Evolutionary conservation across 441 rosid species (phyloP), one percentile per base, ranked within the genome.

Genomic region (Syzygium syzygioides): DNA sequence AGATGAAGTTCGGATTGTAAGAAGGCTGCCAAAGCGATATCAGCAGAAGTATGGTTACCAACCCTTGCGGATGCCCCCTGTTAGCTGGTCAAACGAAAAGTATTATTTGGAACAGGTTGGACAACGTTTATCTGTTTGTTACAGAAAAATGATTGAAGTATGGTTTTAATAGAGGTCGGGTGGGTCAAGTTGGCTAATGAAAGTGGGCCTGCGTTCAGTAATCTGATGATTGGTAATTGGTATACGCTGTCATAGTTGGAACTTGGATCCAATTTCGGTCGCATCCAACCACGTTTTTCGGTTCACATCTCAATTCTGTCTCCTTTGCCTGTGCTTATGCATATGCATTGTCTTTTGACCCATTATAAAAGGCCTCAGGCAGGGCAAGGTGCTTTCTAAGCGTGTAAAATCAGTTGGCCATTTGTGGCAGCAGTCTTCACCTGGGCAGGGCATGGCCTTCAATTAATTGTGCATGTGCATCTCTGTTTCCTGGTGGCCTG

Each of bases 1-100:
- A 93, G 99, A 96, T 91, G 99, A 97, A 94, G 95, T 98, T 92
- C 94, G 96, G 89, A 96, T 97, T 32, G 90, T 97, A 50, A 95
- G 93, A 93, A 95, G 98, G 94, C 91, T 98, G 87, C 99, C 99
- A 20, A 98, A 95, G 94, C 95, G 94, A 88, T 94, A 90, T 92
- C 92, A 86, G 86, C 91, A 90, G 90, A 98, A 96, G 92, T 87
- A 95, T 86, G 95, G 97, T 64, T 94, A 93, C 92, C 90, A 93
- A 90, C 92, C 95, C 89, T 90, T 96, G 52, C 91, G 90, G 92
- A 96, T 97, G 99, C 95, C 98, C 57, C 99, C 99, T 59, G 95
- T 98, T 87, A 98, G 99, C 95, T 98, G 99, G 99, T 98, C 99
- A 91, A 95, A 94, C 90, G 98, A 96, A 86, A 96, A 93, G 37